Base-by-base conservation (phyloP, 2,329 filamentous ascomycete genomes). In the Bipolaris zeicola region DNA sequence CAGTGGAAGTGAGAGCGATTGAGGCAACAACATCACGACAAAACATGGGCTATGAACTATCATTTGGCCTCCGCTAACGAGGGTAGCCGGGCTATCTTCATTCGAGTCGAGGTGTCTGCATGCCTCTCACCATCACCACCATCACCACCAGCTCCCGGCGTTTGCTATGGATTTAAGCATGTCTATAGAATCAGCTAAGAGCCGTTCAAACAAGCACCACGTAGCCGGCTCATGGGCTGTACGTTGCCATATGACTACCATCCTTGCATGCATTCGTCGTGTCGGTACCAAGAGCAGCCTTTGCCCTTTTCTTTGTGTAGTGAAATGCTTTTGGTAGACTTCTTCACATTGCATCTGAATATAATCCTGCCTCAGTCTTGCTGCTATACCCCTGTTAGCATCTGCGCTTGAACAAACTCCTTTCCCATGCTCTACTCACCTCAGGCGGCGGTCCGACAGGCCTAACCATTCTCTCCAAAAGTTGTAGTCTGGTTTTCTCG, bases 381-480 rank as follows among this genome's bases (percentile, higher is more conserved):
- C 55, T 65, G 64, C 65, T 68, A 48, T 11, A 42, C 11, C 34
- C 14, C 13, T 22, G 47, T 63, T 26, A 66, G 57, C 45, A 31
- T n/a, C 4, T 34, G 7, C 20, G n/a, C 20, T 48, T 18, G 20
- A 31, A 10, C 31, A 44, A 1, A 39, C 52, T 18, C 20, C 20
- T 36, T 55, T 47, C 31, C 20, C 16, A 38, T 20, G 38, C n/a
- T 26, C 28, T 37, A 65, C 71, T 63, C 53, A 86, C 85, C 80
- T 87, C 85, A 39, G 87, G 87, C 60, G 87, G 87, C 68, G 85
- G 83, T 37, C 88, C 85, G 61, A 87, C 87, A 10, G 87, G 87
- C 62, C 86, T 79, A 26, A 88, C 81, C 85, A 88, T 88, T 67
- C 84, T 82, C 73, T 96, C 89, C 67, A 98, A 89, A 80, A 96